Base-by-base conservation (phyloP, 129 eudicot genomes). In the Heracleum sosnowskyi region DNA sequence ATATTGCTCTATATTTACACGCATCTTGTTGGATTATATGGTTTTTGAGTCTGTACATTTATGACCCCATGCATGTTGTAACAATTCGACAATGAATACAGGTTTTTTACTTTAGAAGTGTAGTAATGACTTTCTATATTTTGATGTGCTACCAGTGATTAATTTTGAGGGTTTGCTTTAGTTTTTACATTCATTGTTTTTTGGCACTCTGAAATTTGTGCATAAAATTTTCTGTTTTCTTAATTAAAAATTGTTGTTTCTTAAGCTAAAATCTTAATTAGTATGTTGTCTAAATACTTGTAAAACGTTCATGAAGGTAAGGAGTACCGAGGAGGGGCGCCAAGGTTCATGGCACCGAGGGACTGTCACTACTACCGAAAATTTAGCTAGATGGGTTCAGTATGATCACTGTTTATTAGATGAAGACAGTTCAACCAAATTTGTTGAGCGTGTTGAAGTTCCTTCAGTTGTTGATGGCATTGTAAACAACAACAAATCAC, bases 271-370 rank as follows among this genome's bases (percentile, higher is more conserved):
- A 16, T 77, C 9, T 18, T 7, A 22, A 29, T n/a, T 24, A 8
- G 62, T 49, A 11, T 76, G 41, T 20, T 73, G 31, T 7, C 31
- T 24, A n/a, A 57, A 7, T 57, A 57, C 31, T 24, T 57, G 22
- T 7, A 22, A 22, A 73, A 42, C 42, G 73, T 73, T 45, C 26
- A n/a, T 76, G 44, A 81, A 93, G 98, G 98, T 93, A 35, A 87
- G 94, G 85, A 86, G 98, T 75, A 35, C 87, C 5, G 91, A 93
- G 78, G 91, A 89, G 28, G 96, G 96, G 29, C 85, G 89, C 29
- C 82, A 41, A 26, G 98, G 96, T 46, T 93, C 96, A 64, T 93
- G 96, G 96, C 94, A 90, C 80, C 5, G 57, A 42, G 96, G 86
- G 36, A 86, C 77, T 0, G 86, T 93, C 51, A 79, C 87, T 68